Conservation (phyloP, 2,329 filamentous ascomycete species). For the Hymenoscyphus linearis region DNA sequence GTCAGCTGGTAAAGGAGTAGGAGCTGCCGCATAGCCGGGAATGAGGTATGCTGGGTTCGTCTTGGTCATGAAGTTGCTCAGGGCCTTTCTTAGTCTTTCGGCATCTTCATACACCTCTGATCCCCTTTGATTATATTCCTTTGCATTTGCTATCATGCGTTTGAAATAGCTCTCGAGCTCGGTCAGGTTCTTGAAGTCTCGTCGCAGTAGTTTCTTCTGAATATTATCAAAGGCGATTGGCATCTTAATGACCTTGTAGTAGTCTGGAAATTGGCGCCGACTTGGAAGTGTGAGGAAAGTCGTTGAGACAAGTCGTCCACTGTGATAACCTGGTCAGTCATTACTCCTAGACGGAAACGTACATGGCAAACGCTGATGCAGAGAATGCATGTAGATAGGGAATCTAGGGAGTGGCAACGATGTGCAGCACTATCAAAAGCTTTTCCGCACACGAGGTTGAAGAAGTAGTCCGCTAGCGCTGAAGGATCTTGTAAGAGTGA, state of each 20-base stretch:
- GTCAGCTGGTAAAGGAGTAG: conserved; percentile 62
- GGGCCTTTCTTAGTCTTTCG: conserved; percentile 77
- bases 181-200: conserved; percentile 65
- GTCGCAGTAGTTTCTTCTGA: conserved; percentile 65
- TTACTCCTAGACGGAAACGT: neutral
- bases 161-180: conserved; percentile 80
- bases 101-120: conserved; percentile 76
- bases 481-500: conserved; percentile 5
- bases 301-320: conserved; percentile 67
- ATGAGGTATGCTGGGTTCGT: conserved; percentile 73
- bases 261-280: conserved; percentile 60
- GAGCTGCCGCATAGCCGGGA: conserved; percentile 62
- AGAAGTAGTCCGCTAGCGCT: conserved; percentile 10
- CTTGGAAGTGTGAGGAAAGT: conserved; percentile 70
- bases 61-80: conserved; percentile 84
- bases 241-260: conserved; percentile 71
- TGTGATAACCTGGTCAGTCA: conserved; percentile 30
- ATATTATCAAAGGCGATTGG: conserved; percentile 75
- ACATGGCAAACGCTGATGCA: neutral
- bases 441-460: conserved; percentile 14
- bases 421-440: conserved; percentile 6
- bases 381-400: neutral
- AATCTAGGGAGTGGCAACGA: conserved; percentile 9
- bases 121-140: conserved; percentile 71
- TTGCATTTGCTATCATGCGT: conserved; percentile 81